Evolutionary conservation across 805 yeast genomes (phyloP).

Genomic region (Barnettozyma wickerhamii): DNA sequence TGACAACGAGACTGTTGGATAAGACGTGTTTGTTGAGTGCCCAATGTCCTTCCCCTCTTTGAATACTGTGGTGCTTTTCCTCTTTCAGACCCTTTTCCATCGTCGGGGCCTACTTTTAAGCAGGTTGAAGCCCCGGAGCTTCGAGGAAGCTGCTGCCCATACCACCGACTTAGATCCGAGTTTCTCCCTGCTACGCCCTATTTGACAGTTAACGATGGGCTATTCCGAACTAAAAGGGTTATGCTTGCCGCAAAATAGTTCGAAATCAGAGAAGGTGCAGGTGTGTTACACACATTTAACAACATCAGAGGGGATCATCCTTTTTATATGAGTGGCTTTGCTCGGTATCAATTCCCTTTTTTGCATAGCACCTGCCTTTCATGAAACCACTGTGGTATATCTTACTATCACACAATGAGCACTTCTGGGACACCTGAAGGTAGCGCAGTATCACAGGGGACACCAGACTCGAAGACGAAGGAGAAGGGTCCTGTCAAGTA

Average conservation of each 20-base stretch:
- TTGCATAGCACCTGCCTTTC: too few species aligned
- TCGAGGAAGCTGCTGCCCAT: neutral
- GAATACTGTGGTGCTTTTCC: too few species aligned
- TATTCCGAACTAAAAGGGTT: conserved; percentile 1
- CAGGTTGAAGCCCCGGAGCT: conserved; percentile 2
- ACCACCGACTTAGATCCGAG: neutral
- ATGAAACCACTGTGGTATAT: too few species aligned
- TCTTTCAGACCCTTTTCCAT: too few species aligned
- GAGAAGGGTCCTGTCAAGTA: neutral
- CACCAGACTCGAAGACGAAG: neutral
- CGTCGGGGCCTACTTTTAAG: too few species aligned
- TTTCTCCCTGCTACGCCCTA: conserved; percentile 1
- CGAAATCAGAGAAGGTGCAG: too few species aligned
- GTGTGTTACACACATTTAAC: too few species aligned
- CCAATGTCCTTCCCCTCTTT: too few species aligned
- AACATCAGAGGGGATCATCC: neutral
- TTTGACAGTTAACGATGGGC: neutral
- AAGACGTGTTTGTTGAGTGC: too few species aligned
- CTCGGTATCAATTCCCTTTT: too few species aligned
- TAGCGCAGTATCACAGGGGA: neutral
- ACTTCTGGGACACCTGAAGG: neutral
- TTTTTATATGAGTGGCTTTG: neutral
- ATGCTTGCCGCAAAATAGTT: conserved; percentile 1
- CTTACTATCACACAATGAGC: neutral
- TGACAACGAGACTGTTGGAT: too few species aligned